Percentiles rank a stretch among this genome's conserved stretches.
phyloP scores from a whole-genome alignment of 2,329 filamentous ascomycete species.

The Arthrobotrys conoides region DNA sequence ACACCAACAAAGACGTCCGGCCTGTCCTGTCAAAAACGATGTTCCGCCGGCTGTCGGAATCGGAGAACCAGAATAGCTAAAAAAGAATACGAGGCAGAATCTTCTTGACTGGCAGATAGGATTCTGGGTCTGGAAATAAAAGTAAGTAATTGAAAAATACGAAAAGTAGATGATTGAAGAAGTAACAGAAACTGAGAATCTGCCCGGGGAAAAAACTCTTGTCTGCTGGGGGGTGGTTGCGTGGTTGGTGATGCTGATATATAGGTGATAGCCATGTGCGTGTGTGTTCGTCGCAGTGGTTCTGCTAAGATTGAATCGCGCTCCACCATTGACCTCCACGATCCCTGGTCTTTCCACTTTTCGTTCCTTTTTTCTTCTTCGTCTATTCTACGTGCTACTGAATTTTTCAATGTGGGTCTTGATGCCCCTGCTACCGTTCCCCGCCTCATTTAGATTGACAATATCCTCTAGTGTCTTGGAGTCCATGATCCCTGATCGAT shows the following conservation, averaged over 20 bases:
- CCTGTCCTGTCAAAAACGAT: neutral
- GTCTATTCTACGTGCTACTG: conserved; percentile 45
- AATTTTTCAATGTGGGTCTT: conserved; percentile 58
- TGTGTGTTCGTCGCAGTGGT: conserved; percentile 40
- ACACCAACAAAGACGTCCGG: conserved; percentile 1
- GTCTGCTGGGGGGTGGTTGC: conserved; percentile 42
- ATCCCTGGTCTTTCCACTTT: conserved; percentile 30
- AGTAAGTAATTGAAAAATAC: too few relatives aligned
- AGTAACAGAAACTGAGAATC: conserved; percentile 12
- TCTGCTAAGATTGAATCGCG: conserved; percentile 54
- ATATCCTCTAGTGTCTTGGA: conserved; percentile 41
- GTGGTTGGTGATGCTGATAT: conserved; percentile 59
- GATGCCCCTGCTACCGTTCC: conserved; percentile 60
- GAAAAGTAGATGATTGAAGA: too few relatives aligned
- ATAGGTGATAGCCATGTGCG: conserved; percentile 46
- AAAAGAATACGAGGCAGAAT: too few relatives aligned
- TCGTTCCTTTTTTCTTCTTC: conserved; percentile 40
- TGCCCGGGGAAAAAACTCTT: conserved; percentile 32
- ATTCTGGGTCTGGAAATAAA: too few relatives aligned
- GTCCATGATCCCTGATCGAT: conserved; percentile 58
- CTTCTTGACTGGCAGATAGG: too few relatives aligned
- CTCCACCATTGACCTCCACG: conserved; percentile 21
- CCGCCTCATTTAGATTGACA: conserved; percentile 59
- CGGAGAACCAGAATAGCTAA: too few relatives aligned
- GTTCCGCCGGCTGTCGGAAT: conserved; percentile 23